Base-by-base conservation (phyloP, 2,329 filamentous ascomycete genomes). In the Aspergillus pseudoglaucus region DNA sequence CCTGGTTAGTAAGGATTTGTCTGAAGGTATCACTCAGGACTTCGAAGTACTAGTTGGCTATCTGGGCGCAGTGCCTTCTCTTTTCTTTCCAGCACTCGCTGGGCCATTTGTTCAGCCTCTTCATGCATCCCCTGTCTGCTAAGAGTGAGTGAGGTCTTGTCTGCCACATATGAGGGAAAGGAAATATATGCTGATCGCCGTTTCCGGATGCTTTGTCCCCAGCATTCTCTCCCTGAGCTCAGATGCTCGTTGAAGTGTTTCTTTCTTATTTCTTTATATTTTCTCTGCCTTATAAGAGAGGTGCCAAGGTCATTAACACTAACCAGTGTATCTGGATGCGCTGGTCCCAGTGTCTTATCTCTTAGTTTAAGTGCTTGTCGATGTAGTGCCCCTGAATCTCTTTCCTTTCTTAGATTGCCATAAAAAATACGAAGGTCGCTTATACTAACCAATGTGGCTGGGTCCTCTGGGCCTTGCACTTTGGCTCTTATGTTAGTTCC, bases 371-470 rank as follows among this genome's bases (percentile, higher is more conserved):
- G 27, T 20, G 38, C 47, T 41, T 15, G 23, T 39, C 17, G 47
- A 43, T 45, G 38, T 18, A 51, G 46, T 37, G 32, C 45, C 9
- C 46, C 48, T 1, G 48, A 44, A 15, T 48, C 52, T 27, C 46
- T 32, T 46, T 52, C 27, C 44, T 42, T 53, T 6, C 37, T 38
- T 4, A 32, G 27, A 9, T 14, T 2, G 2, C 12, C 12, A 32
- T 32, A 32, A 14, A 14, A 2, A 32, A 8, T 2, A 14, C 27
- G 3, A 32, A 32, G 27, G 5, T 14, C 27, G 6, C 6, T 14
- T 2, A 32, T 32, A 32, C 27, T 32, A 32, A 32, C 12, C 27
- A 32, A 32, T 8, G 27, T 32, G 6, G 27, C 27, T 14, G 27
- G 27, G 6, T 32, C 27, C 5, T 32, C 27, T 32, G 27, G 12